Evolutionary conservation across 441 rosid genomes (phyloP).

Genomic region (Populus hybrid): DNA sequence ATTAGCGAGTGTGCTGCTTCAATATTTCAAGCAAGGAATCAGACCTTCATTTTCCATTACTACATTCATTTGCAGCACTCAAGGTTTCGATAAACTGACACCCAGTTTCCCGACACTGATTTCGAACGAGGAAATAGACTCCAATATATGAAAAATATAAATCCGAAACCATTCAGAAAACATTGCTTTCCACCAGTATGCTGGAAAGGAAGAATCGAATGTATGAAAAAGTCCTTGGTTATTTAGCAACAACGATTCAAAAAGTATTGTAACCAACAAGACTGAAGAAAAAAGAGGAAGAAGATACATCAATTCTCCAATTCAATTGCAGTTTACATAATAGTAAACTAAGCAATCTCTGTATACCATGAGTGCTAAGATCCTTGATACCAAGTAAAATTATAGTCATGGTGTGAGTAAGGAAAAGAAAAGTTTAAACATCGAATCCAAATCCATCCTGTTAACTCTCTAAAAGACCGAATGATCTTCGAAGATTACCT

Average conservation of each 20-base stretch:
- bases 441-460: constrained; percentile 14
- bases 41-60: background rate
- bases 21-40: background rate
- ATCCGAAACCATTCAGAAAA: background rate
- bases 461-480: background rate
- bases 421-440: constrained; percentile 3
- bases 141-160: background rate
- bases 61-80: background rate
- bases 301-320: constrained; percentile 6
- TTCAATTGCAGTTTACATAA: constrained; percentile 17
- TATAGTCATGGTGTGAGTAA: background rate
- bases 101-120: background rate
- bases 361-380: constrained; percentile 11
- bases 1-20: background rate
- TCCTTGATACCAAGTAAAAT: constrained; percentile 7
- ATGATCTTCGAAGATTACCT: constrained; percentile 23
- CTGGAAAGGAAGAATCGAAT: background rate
- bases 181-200: background rate
- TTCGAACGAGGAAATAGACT: background rate
- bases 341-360: constrained; percentile 13
- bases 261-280: constrained; percentile 3
- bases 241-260: constrained; percentile 6
- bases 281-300: background rate
- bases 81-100: background rate
- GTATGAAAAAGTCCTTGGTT: background rate